Base-by-base conservation (phyloP, 805 yeast species). In the Clavispora asparagi region DNA sequence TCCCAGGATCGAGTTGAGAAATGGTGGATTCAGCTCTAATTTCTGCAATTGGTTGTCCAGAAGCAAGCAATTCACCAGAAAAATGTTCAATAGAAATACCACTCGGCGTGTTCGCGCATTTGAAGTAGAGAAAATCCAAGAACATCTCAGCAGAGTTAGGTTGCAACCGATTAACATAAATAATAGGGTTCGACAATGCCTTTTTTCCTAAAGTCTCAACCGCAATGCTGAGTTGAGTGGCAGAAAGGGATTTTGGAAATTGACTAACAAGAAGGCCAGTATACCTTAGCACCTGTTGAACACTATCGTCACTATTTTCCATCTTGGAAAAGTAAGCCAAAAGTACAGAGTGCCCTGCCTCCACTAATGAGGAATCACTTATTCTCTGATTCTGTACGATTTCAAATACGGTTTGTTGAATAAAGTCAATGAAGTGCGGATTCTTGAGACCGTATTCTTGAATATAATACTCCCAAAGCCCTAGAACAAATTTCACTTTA, bases 311-410 rank as follows among this genome's bases (percentile, higher is more conserved):
- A 7, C 49, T 44, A 39, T 53, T 53, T 7, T 56, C 52, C 26
- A 50, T 53, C 29, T 61, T 62, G 13, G 76, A 57, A 44, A 71
- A 69, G 43, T 64, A 67, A 10, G 67, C 58, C 30, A 71, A 55
- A 16, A 71, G 49, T 0, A 83, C 84, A 0, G 89, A 81, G 58
- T 85, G 92, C 1, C 82, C 71, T 0, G 83, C 78, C 57, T 85
- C 92, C 10, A 82, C 61, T 6, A 80, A 53, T 2, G 58, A 64
- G 25, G 51, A 33, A n/a, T 58, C 57, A 5, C 40, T 36, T 17
- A 65, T 53, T 31, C 44, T 49, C 1, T 44, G 49, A 41, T 64
- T 44, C 26, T 50, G 50, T 23, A 63, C 71, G 31, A 76, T 52
- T 29, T 62, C 61, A 29, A 67, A 58, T 19, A 74, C 63, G 1